A percentile compares a stretch with the other conserved stretches of the same genome.
phyloP scores from a whole-genome alignment of 306 rosid species.

The Rubus idaeus region DNA sequence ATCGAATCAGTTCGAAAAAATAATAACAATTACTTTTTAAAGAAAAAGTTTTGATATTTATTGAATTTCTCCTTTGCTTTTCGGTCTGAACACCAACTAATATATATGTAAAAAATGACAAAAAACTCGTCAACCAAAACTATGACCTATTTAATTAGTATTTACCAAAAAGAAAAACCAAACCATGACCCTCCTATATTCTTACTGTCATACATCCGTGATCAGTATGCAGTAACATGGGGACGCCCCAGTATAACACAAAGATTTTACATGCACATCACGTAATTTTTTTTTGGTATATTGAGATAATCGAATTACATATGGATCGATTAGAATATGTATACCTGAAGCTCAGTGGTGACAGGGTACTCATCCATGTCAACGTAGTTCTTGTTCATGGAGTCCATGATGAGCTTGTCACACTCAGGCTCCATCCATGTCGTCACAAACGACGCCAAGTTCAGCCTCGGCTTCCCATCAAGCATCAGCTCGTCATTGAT shows the following conservation, averaged over 20 bases:
- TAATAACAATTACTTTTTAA: neutral
- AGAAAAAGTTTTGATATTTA: neutral
- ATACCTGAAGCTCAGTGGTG: conserved; percentile 73
- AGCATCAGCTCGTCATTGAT: conserved; percentile 63
- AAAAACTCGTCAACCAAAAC: neutral
- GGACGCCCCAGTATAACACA: neutral
- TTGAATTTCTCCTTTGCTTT: no score
- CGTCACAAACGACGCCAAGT: conserved; percentile 80
- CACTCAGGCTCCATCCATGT: conserved; percentile 87
- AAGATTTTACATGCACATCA: neutral
- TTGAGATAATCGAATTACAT: neutral
- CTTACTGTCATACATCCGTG: neutral
- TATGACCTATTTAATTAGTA: neutral
- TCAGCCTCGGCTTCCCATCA: conserved; percentile 63
- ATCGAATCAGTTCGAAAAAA: neutral
- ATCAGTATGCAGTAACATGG: neutral
- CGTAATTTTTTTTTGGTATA: neutral
- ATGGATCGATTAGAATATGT: conserved; percentile 7
- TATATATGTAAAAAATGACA: neutral
- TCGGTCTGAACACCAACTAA: neutral
- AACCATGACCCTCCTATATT: neutral
- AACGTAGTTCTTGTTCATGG: conserved; percentile 73
- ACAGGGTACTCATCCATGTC: conserved; percentile 79
- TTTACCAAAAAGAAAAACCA: neutral
- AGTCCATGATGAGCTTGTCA: conserved; percentile 67